Evolutionary conservation across 1,284 basidiomycete species (phyloP).

Genomic region (Trichosporon inkin): DNA sequence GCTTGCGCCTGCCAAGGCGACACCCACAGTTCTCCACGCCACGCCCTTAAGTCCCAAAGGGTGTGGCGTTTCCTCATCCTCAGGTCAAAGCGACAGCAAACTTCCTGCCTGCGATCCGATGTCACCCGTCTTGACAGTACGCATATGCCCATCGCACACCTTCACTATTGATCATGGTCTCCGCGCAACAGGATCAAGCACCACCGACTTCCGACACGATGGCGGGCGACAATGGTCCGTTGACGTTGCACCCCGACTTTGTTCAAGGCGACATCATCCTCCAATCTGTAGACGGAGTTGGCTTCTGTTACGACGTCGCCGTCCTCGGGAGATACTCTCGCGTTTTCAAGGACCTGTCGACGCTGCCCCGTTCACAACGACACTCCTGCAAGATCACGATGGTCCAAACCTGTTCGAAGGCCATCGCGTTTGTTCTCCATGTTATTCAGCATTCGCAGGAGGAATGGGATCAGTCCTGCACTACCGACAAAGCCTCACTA

Average conservation of each 20-base stretch:
- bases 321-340: background rate
- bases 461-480: background rate
- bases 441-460: background rate
- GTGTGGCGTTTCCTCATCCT: too few species aligned
- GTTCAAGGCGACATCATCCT: background rate
- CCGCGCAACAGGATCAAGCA: background rate
- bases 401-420: background rate
- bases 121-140: background rate
- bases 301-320: constrained; percentile 2
- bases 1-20: too few species aligned
- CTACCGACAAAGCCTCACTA: background rate
- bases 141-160: background rate
- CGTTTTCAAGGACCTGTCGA: constrained; percentile 1
- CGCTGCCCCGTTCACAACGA: background rate
- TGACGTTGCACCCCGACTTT: background rate
- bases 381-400: constrained; percentile 1
- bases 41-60: too few species aligned
- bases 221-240: background rate
- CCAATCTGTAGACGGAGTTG: background rate
- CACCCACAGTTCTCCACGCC: too few species aligned
- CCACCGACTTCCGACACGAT: background rate
- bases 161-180: background rate
- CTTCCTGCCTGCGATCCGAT: background rate
- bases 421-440: constrained; percentile 1
- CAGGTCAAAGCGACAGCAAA: background rate